phyloP scores from a whole-genome alignment of 192 early-diverging fungal species.

The Coemansia sp. region DNA sequence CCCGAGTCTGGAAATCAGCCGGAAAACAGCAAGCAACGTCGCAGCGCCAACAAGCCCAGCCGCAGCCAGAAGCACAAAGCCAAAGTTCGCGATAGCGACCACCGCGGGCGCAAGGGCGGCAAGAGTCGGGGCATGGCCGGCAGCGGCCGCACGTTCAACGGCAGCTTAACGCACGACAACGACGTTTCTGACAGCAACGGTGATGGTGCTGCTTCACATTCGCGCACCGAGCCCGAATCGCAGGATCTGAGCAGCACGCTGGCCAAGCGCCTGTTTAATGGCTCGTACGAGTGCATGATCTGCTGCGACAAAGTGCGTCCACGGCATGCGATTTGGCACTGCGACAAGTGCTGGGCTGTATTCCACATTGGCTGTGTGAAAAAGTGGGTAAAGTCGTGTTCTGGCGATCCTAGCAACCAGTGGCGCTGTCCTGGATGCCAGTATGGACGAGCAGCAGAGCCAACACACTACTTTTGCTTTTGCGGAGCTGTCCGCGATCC shows the following conservation, averaged over 20 bases:
- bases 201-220: neutral
- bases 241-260: conserved; percentile 64
- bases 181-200: conserved; percentile 1
- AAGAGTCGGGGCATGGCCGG: conserved; percentile 21
- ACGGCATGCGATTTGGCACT: conserved; percentile 78
- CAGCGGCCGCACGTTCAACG: conserved; percentile 40
- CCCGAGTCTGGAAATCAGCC: neutral
- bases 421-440: conserved; percentile 97
- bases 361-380: conserved; percentile 87
- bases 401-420: conserved; percentile 19
- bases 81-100: neutral
- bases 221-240: neutral
- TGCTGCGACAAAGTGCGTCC: conserved; percentile 83
- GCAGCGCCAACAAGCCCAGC: neutral
- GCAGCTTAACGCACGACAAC: conserved; percentile 19
- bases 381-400: conserved; percentile 72
- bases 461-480: conserved; percentile 79
- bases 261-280: conserved; percentile 61
- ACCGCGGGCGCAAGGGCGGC: conserved; percentile 16
- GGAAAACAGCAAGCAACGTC: neutral
- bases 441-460: conserved; percentile 61
- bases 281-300: conserved; percentile 93
- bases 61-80: conserved; percentile 8
- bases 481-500: conserved; percentile 81
- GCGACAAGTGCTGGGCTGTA: conserved; percentile 81